Evolutionary conservation across 225 moss, liverwort and hornwort species (phyloP).

Genomic region (Polytrichum commune): DNA sequence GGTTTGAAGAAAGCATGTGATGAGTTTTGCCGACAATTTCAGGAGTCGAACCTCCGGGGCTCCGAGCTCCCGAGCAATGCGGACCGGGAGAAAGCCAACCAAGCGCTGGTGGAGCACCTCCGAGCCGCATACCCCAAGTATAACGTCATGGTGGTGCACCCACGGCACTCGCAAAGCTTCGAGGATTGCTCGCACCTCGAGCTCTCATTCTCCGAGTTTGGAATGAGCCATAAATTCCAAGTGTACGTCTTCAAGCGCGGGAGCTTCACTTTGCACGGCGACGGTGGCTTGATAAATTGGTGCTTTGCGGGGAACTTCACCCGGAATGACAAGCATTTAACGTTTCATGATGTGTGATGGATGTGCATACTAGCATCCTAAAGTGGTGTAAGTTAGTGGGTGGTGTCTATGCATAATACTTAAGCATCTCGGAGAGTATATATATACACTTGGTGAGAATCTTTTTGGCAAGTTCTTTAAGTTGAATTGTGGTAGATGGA

Average conservation of each 20-base stretch:
- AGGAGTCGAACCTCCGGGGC: neutral
- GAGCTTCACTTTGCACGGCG: conserved; percentile 8
- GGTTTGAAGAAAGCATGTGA: neutral
- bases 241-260: conserved; percentile 16
- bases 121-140: neutral
- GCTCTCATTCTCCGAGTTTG: neutral
- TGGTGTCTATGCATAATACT: no score
- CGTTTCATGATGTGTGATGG: no score
- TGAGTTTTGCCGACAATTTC: neutral
- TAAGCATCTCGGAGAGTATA: no score
- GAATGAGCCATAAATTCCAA: neutral
- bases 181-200: neutral
- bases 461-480: no score
- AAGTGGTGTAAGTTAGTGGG: no score
- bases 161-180: neutral
- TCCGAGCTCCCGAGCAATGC: neutral
- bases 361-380: no score
- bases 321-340: neutral
- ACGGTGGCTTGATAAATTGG: conserved; percentile 15
- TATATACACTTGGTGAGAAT: no score
- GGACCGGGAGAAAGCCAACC: neutral
- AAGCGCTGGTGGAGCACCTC: neutral
- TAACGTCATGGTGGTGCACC: neutral
- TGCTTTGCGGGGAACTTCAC: conserved; percentile 9
- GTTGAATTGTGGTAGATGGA: no score